Conservation (phyloP, 2,329 filamentous ascomycete species). For the Ophiostoma australiae region DNA sequence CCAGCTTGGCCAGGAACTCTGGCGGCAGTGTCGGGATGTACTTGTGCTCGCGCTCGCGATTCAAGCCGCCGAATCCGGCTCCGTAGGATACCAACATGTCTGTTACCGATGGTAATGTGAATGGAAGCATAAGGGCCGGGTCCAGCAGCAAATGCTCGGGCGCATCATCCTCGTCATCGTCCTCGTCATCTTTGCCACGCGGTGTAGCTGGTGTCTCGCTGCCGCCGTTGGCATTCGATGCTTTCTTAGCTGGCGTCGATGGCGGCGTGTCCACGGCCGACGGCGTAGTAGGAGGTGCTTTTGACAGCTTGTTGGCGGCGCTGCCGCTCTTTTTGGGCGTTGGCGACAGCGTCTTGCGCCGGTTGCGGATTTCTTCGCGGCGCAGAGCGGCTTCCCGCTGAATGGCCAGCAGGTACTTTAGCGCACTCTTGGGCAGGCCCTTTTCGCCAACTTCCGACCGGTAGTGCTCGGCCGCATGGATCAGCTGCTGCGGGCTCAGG, state of each 20-base stretch:
- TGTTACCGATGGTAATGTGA: slow-evolving; percentile 89
- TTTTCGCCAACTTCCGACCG: slow-evolving; percentile 94
- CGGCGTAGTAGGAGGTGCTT: background rate
- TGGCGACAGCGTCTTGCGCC: slow-evolving; percentile 45
- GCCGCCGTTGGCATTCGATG: slow-evolving; percentile 33
- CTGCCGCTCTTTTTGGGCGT: slow-evolving; percentile 31
- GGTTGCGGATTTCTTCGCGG: slow-evolving; percentile 48
- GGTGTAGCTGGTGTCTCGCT: slow-evolving; percentile 33
- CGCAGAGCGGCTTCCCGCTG: slow-evolving; percentile 67
- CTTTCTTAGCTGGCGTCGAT: slow-evolving; percentile 19
- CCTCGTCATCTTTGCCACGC: slow-evolving; percentile 38
- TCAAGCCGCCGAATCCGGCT: slow-evolving; percentile 87
- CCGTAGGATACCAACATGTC: slow-evolving; percentile 97
- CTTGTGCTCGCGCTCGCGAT: slow-evolving; percentile 85
- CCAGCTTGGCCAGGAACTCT: slow-evolving; percentile 85
- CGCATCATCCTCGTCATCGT: slow-evolving; percentile 62
- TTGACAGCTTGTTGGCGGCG: slow-evolving; percentile 5
- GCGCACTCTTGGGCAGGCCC: slow-evolving; percentile 76
- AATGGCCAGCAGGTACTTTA: slow-evolving; percentile 77
- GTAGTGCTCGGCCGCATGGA: slow-evolving; percentile 90
- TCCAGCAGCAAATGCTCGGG: slow-evolving; percentile 77
- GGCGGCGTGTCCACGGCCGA: slow-evolving; percentile 13
- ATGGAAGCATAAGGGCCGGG: slow-evolving; percentile 86
- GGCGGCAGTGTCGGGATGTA: slow-evolving; percentile 94
- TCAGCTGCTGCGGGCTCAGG: slow-evolving; percentile 78